Base-by-base conservation (phyloP, 768 basidiomycete genomes). In the Erythrobasidium yunnanense region DNA sequence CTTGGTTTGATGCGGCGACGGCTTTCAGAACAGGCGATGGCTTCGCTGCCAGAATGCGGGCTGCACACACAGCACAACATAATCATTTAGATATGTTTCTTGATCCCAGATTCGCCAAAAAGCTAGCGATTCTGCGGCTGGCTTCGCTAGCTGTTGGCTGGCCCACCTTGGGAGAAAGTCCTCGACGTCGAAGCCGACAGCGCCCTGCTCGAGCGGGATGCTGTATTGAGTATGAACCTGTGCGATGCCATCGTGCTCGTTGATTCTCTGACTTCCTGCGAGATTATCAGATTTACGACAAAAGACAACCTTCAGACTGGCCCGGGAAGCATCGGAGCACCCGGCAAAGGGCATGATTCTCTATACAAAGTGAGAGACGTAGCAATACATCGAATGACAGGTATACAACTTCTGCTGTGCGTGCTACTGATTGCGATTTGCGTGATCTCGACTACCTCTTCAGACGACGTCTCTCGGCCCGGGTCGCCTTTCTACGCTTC, bases 401-500 rank as follows among this genome's bases (percentile, higher is more conserved):
- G 11, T n/a, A 11, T n/a, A 42, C 11, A 11, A 11, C 25, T n/a
- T 52, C 50, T 22, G 11, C 50, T n/a, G 11, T 42, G 38, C 38
- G 11, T 11, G 38, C 38, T 42, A n/a, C n/a, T n/a, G 11, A 11
- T 11, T 42, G 38, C 11, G 11, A 11, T n/a, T 11, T 42, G n/a
- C 11, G 38, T 11, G 38, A n/a, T 42, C 38, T 13, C 38, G 30
- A 63, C 60, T 51, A 32, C 2, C 47, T 32, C 22, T n/a, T 34
- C 38, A 11, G 11, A 18, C 49, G 45, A 6, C 60, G 60, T 47
- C 54, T 55, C 25, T 49, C 60, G 6, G 60, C 60, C 7, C 60
- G 45, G 13, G 45, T 63, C 20, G 60, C 60, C 60, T 63, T 63
- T 63, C 60, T 63, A 29, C 60, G 45, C 46, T 63, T 63, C 60